Evolutionary conservation across 129 eudicot species (phyloP), one percentile per base, ranked within the genome.

Genomic region (Deinandra increscens): DNA sequence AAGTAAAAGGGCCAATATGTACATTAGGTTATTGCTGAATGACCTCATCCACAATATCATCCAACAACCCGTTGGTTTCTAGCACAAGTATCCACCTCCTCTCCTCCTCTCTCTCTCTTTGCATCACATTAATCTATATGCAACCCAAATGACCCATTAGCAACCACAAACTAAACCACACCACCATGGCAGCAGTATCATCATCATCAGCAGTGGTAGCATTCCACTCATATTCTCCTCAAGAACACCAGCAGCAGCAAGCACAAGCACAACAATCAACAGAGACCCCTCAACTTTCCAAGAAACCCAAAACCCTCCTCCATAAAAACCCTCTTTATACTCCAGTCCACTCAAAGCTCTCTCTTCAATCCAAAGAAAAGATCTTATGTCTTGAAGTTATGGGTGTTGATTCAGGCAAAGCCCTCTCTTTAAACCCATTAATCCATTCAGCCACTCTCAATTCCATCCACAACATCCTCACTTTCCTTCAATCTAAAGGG

Each of bases 351-450:
- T 4, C 79, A 31, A 81, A 82, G 66, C 76, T 94, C 61, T 90
- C 99, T 77, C 82, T 75, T 55, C 83, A 94, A 75, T 89, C 87
- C 97, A 90, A 87, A 60, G 97, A 94, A 46, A 94, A 89, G 63
- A 87, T 94, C 74, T 82, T 94, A 4, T 89, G 99, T 70, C 86
- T 94, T 6, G 99, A 94, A 75, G 86, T 89, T 46, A 84, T 94
- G 81, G 99, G 99, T 15, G 85, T 94, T 62, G 99, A 94, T 55
- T 75, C 99, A 17, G 89, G 97, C 29, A 91, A 85, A 60, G 99
- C 97, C 6, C 79, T 94, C 13, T 66, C 96, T 49, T 81, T 65
- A 42, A 94, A 76, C 39, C 64, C 41, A 50, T 50, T 79, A 20
- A 84, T 94, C 74, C 96, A 69, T 70, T 45, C 90, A 1, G 78